A percentile compares a stretch with the other conserved stretches of the same genome.
Conservation (phyloP, 768 basidiomycete species). For the Psilocybe cubensis region DNA sequence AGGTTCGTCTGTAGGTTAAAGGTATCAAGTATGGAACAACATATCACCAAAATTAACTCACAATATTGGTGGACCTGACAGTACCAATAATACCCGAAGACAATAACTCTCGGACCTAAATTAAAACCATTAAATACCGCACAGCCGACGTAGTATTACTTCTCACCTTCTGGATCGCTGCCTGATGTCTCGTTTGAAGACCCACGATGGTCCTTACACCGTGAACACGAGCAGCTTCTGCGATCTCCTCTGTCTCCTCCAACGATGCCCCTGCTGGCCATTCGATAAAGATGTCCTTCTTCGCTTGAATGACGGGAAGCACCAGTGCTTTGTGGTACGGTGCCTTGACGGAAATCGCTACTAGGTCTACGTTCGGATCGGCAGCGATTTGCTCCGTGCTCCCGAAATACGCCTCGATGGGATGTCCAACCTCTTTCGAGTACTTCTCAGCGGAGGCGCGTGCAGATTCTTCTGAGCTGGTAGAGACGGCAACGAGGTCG, state of each 20-base stretch:
- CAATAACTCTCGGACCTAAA: conserved; percentile 30
- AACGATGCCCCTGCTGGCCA: conserved; percentile 37
- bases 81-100: conserved; percentile 32
- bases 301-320: conserved; percentile 33
- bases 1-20: background rate
- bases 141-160: too few relatives aligned
- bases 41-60: conserved; percentile 6
- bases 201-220: conserved; percentile 35
- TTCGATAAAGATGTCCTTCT: conserved; percentile 41
- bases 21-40: background rate
- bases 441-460: conserved; percentile 31
- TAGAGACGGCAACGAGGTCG: conserved; percentile 35
- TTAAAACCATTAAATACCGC: too few relatives aligned
- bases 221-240: conserved; percentile 28
- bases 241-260: conserved; percentile 34
- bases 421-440: conserved; percentile 20
- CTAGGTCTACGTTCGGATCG: conserved; percentile 40
- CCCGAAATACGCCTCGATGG: conserved; percentile 36
- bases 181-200: conserved; percentile 30
- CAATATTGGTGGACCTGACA: conserved; percentile 28
- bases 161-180: conserved; percentile 29
- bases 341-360: conserved; percentile 35
- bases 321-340: conserved; percentile 28
- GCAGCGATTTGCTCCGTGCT: conserved; percentile 27
- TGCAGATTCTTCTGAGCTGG: conserved; percentile 31